These are phyloP conservation scores for Populus hybrid DNA, from an alignment of 441 rosid genomes.

Conservation along the genomic window DNA sequence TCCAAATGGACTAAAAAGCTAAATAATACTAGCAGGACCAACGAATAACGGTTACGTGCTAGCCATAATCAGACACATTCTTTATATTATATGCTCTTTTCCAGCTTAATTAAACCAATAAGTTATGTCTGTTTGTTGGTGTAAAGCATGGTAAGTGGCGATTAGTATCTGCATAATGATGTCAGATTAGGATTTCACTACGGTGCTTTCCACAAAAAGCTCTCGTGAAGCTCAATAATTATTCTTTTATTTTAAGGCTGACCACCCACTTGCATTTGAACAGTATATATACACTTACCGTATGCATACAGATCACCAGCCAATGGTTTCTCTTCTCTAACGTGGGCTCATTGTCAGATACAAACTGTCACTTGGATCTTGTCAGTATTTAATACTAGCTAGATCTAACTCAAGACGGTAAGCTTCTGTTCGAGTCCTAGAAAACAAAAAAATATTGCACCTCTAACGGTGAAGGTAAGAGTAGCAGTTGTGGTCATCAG, in stretches of 20 bases:
- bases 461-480: background rate
- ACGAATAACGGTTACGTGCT: slow-evolving; percentile 1
- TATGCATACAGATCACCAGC: background rate
- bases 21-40: background rate
- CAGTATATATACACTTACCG: background rate
- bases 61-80: background rate
- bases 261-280: background rate
- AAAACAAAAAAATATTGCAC: too few relatives aligned
- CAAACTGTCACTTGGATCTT: background rate
- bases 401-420: background rate
- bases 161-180: slow-evolving; percentile 12
- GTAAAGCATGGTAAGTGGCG: slow-evolving; percentile 13
- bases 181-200: background rate
- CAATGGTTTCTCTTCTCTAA: background rate
- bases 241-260: background rate
- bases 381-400: background rate
- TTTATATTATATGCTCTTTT: background rate
- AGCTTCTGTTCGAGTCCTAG: background rate
- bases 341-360: background rate
- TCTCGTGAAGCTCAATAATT: background rate
- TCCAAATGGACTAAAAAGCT: background rate
- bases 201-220: background rate
- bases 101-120: background rate
- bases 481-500: background rate
- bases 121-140: background rate